Percentiles rank a stretch among this genome's conserved stretches.
Conservation (phyloP, 306 rosid genomes). For the Prunus fruticosa region DNA sequence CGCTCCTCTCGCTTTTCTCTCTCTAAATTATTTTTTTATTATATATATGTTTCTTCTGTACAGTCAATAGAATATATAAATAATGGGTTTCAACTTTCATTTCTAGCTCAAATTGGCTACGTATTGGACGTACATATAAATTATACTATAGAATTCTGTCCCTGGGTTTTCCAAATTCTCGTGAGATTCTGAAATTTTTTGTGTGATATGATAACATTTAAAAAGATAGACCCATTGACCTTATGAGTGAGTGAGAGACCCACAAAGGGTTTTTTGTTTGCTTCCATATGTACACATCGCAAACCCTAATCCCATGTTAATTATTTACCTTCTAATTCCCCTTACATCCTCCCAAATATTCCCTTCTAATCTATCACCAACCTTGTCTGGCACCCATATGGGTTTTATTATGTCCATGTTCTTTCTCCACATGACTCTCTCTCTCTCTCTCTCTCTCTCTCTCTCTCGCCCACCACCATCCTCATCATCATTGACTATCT, state of each 20-base stretch:
- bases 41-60: background rate
- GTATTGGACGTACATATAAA: conserved; percentile 12
- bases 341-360: conserved; percentile 40
- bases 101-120: conserved; percentile 32
- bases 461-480: conserved; percentile 7
- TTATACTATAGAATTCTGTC: background rate
- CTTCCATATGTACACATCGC: conserved; percentile 37
- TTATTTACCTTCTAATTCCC: conserved; percentile 32
- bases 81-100: background rate
- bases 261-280: conserved; percentile 46
- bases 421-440: conserved; percentile 23
- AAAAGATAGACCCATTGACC: conserved; percentile 33
- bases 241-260: conserved; percentile 27
- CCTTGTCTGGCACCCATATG: conserved; percentile 36
- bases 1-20: conserved; percentile 30
- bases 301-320: conserved; percentile 37
- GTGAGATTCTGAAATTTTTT: conserved; percentile 21
- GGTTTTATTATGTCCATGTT: conserved; percentile 39
- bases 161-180: conserved; percentile 31
- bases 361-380: conserved; percentile 43
- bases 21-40: conserved; percentile 3
- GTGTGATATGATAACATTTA: background rate
- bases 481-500: conserved; percentile 26
- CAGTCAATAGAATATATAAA: background rate
- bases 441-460: too few species aligned